Percentiles rank a stretch among this genome's conserved stretches.
Evolutionary conservation across 2,329 filamentous ascomycete genomes (phyloP).

Genomic region (Beauveria brongniartii): DNA sequence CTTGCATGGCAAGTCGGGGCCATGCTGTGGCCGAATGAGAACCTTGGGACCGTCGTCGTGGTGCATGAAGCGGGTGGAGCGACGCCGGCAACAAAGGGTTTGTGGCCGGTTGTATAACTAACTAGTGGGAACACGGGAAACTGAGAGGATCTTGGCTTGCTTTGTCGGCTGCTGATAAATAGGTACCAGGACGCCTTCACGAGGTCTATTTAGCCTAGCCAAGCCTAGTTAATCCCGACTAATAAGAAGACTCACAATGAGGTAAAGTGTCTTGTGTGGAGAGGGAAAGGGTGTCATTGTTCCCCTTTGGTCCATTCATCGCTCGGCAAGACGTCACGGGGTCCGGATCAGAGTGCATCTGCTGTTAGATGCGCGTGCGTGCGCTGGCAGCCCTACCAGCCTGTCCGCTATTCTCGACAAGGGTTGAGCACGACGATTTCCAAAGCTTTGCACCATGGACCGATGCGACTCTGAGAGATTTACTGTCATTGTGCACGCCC

Average conservation of each 20-base stretch:
- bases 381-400: neutral
- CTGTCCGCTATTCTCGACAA: neutral
- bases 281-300: neutral
- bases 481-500: neutral
- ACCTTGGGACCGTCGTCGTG: slow-evolving; percentile 3
- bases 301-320: neutral
- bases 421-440: neutral
- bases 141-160: neutral
- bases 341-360: slow-evolving; percentile 1
- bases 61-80: slow-evolving; percentile 4
- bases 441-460: neutral
- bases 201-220: neutral
- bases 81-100: neutral
- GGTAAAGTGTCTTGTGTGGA: neutral
- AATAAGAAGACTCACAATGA: too few relatives aligned
- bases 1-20: neutral
- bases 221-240: too few relatives aligned
- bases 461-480: neutral
- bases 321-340: slow-evolving; percentile 3
- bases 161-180: neutral
- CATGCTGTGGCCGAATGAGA: slow-evolving; percentile 2
- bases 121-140: too few relatives aligned
- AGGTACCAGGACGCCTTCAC: neutral
- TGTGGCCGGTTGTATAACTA: neutral
- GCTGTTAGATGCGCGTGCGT: slow-evolving; percentile 1